A percentile compares a stretch with the other conserved stretches of the same genome.
Evolutionary conservation across 257 asterid genomes (phyloP).

Genomic region (Verbascum thapsus): DNA sequence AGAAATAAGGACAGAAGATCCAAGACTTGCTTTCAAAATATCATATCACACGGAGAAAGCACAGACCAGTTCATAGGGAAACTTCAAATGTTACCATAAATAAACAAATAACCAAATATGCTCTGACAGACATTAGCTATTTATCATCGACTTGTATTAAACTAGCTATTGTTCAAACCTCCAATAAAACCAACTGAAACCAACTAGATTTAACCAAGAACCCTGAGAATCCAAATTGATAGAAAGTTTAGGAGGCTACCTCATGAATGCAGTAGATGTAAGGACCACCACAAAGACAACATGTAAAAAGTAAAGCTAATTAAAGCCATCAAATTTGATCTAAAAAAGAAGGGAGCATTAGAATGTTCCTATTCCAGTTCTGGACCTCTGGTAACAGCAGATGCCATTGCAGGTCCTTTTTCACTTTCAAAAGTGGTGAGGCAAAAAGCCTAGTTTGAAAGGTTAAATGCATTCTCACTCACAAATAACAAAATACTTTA

Average conservation of each 20-base stretch:
- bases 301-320: background rate
- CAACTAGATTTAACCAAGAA: constrained; percentile 5
- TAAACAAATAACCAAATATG: constrained; percentile 1
- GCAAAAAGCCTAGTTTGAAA: background rate
- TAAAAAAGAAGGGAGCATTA: background rate
- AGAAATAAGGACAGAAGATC: background rate
- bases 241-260: background rate
- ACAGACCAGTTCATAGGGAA: background rate
- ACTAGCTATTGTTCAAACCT: constrained; percentile 5
- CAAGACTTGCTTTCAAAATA: background rate
- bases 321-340: background rate
- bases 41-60: constrained; percentile 5
- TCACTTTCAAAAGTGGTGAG: background rate
- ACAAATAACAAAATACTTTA: background rate
- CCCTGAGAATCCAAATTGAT: background rate
- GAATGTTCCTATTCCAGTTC: background rate
- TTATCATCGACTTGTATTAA: background rate
- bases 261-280: background rate
- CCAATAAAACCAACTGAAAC: constrained; percentile 17
- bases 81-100: background rate
- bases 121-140: constrained; percentile 5
- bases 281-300: background rate
- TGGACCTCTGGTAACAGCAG: background rate
- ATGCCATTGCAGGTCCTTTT: background rate
- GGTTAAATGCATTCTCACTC: background rate